Conservation (phyloP, 352 stramenopile species). For the Globisporangium paroecandrum region DNA sequence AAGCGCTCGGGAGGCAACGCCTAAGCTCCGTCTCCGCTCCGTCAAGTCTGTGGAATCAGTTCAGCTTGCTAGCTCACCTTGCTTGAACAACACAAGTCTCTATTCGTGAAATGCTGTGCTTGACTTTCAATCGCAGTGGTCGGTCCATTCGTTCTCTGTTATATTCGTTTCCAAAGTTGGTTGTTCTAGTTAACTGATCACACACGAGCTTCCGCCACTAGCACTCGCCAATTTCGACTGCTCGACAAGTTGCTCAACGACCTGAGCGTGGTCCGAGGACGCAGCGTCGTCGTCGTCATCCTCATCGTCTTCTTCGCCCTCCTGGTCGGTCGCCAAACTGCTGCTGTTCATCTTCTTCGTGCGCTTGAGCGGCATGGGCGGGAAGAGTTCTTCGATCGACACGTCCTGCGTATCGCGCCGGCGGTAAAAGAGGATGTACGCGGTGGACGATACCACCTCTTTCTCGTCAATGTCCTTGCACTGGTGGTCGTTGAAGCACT, state of each 20-base stretch:
- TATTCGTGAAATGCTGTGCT: neutral
- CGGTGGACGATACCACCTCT: constrained; percentile 81
- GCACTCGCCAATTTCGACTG: constrained; percentile 51
- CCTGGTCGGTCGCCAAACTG: constrained; percentile 3
- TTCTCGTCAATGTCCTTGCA: constrained; percentile 87
- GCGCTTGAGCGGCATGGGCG: constrained; percentile 39
- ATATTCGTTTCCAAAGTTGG: constrained; percentile 1
- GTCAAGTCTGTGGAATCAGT: neutral
- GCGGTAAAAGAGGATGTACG: constrained; percentile 91
- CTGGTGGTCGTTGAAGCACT: constrained; percentile 97
- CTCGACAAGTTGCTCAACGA: constrained; percentile 61
- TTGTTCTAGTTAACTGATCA: constrained; percentile 41
- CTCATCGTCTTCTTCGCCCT: neutral
- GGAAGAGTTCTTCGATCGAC: constrained; percentile 74
- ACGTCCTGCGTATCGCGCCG: constrained; percentile 65
- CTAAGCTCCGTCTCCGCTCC: neutral
- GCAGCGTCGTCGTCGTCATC: constrained; percentile 22
- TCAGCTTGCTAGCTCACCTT: neutral
- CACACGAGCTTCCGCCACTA: constrained; percentile 41
- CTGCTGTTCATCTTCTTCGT: constrained; percentile 21
- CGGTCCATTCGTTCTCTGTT: neutral
- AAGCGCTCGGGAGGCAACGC: constrained; percentile 30
- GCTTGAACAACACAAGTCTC: neutral
- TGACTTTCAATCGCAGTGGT: neutral
- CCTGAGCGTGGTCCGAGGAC: constrained; percentile 51